These are phyloP conservation scores for Cenchrus americanus DNA, from an alignment of 176 grass and related monocot genomes.

Conservation along the genomic window DNA sequence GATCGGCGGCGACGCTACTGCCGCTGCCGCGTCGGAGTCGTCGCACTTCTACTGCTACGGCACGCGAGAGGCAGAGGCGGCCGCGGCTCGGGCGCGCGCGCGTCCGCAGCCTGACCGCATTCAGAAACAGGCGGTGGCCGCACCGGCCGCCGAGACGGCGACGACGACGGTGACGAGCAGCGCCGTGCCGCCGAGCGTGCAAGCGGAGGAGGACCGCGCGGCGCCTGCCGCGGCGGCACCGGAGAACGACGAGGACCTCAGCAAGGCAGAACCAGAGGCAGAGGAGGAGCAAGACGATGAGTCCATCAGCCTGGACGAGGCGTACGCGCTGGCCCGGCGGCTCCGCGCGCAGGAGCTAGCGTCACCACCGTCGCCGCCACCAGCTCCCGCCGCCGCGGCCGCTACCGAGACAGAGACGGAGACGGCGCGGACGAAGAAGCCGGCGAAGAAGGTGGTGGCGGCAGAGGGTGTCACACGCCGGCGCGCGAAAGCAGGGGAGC, in stretches of 20 bases:
- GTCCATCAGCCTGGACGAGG: conserved; percentile 38
- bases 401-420: neutral
- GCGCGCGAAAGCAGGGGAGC: conserved; percentile 5
- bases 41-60: neutral
- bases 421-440: neutral
- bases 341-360: neutral
- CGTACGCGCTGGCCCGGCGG: neutral
- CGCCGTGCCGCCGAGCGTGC: neutral
- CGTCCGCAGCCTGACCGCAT: neutral
- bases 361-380: neutral
- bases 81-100: neutral
- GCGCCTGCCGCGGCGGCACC: neutral
- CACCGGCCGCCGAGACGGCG: neutral
- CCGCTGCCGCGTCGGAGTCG: too few relatives aligned
- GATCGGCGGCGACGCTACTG: neutral
- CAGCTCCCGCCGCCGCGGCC: neutral
- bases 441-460: neutral
- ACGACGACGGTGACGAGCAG: too few relatives aligned
- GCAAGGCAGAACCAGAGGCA: neutral
- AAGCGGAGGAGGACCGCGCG: too few relatives aligned
- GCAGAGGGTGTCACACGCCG: neutral
- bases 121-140: neutral
- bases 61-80: neutral
- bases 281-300: neutral
- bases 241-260: neutral